phyloP scores from a whole-genome alignment of 805 yeast genomes.

The Zygosaccharomyces siamensis region DNA sequence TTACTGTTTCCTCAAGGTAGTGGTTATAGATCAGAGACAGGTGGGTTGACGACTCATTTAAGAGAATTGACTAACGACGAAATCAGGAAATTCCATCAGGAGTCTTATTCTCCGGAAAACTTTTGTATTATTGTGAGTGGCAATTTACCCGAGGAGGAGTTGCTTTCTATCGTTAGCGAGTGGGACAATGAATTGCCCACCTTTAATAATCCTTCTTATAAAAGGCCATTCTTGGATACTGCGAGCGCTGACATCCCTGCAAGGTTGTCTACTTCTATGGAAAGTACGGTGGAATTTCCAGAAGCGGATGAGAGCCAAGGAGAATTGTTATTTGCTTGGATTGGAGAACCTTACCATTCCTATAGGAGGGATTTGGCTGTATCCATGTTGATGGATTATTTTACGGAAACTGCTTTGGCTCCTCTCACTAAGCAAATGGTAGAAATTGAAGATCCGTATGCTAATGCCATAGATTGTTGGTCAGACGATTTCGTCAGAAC shows the following conservation, averaged over 20 bases:
- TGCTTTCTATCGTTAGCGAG: conserved; percentile 51
- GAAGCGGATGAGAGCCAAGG: conserved; percentile 85
- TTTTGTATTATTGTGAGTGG: conserved; percentile 83
- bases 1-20: conserved; percentile 51
- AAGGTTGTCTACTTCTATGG: conserved; percentile 40
- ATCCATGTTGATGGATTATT: conserved; percentile 64
- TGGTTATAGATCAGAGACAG: conserved; percentile 91
- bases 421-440: conserved; percentile 65
- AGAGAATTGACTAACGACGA: conserved; percentile 67
- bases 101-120: conserved; percentile 76
- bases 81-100: conserved; percentile 69
- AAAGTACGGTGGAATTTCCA: conserved; percentile 68
- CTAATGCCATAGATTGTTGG: conserved; percentile 62
- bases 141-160: conserved; percentile 68
- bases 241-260: conserved; percentile 41
- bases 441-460: conserved; percentile 77
- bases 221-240: conserved; percentile 78
- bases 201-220: conserved; percentile 32
- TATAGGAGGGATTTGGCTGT: conserved; percentile 58
- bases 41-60: conserved; percentile 77
- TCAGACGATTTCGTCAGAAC: conserved; percentile 70
- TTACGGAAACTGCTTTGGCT: conserved; percentile 74
- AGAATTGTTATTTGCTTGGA: conserved; percentile 68
- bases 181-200: conserved; percentile 57
- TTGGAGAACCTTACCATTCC: conserved; percentile 65